phyloP scores from a whole-genome alignment of 208 protist species.

The Herpetomonas muscarum region DNA sequence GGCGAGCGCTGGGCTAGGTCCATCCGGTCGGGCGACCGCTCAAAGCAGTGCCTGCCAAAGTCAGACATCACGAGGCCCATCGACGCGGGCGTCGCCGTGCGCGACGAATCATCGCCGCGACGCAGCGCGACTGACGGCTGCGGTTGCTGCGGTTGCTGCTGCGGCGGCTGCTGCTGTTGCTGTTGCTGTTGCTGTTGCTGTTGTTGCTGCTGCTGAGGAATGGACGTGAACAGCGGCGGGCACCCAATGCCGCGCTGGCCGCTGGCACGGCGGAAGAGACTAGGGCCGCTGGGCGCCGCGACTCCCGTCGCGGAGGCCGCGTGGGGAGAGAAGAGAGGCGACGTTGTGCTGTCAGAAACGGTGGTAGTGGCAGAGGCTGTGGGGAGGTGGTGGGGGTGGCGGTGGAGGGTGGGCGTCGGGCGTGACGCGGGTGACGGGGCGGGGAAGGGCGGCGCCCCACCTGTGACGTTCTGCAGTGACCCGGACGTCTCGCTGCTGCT shows the following conservation, averaged over 20 bases:
- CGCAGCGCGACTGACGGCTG: background rate
- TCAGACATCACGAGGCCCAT: constrained; percentile 2
- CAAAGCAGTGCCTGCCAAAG: background rate
- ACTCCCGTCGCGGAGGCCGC: background rate
- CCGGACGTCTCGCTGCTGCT: no score
- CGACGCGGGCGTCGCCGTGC: background rate
- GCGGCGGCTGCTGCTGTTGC: no score
- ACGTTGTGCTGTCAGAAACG: background rate
- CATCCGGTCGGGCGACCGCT: background rate
- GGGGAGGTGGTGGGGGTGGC: background rate
- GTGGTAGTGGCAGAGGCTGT: background rate
- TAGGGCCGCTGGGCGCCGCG: no score
- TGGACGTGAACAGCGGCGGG: background rate
- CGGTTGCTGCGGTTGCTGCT: background rate
- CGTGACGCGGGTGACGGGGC: background rate
- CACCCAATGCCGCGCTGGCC: background rate
- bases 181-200: no score
- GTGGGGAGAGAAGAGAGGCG: no score
- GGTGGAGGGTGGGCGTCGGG: background rate
- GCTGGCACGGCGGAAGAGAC: no score
- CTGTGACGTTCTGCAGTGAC: no score
- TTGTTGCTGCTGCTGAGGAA: no score
- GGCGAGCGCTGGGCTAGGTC: background rate
- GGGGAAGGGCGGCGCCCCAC: no score
- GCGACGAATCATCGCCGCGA: constrained; percentile 6